Evolutionary conservation across 2,329 filamentous ascomycete genomes (phyloP).

Genomic region (Calonectria leucothoes): DNA sequence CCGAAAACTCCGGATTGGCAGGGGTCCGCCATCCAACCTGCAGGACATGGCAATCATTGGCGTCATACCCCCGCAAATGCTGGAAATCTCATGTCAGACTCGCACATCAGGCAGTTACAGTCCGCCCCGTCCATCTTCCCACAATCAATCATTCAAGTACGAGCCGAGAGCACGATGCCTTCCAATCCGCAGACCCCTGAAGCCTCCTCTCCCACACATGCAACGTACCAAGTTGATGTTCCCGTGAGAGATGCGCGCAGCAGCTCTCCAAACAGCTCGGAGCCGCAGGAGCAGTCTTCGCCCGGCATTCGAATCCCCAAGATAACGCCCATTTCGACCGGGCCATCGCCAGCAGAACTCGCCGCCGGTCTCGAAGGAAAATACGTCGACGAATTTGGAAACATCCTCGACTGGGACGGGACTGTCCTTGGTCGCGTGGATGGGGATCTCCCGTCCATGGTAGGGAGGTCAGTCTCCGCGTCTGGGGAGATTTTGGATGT

Average conservation of each 20-base stretch:
- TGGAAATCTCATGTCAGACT: slow-evolving; percentile 25
- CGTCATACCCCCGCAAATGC: slow-evolving; percentile 41
- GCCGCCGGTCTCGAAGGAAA: slow-evolving; percentile 59
- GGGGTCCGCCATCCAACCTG: not conserved
- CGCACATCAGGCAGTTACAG: slow-evolving; percentile 31
- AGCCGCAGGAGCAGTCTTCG: slow-evolving; percentile 24
- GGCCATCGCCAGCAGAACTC: slow-evolving; percentile 48
- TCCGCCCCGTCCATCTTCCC: slow-evolving; percentile 8
- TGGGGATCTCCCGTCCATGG: slow-evolving; percentile 66
- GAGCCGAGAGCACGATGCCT: slow-evolving; percentile 5
- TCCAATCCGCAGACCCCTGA: slow-evolving; percentile 26
- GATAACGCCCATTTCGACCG: slow-evolving; percentile 52
- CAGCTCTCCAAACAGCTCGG: slow-evolving; percentile 6
- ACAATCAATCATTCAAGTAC: not conserved
- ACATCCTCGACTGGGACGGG: slow-evolving; percentile 62
- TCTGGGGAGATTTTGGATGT: slow-evolving; percentile 73
- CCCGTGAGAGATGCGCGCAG: slow-evolving; percentile 30
- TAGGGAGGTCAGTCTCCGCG: slow-evolving; percentile 59
- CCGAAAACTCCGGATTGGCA: not conserved
- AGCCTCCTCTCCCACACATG: slow-evolving; percentile 36
- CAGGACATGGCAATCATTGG: slow-evolving; percentile 17
- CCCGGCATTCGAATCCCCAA: slow-evolving; percentile 51
- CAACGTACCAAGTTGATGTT: slow-evolving; percentile 41
- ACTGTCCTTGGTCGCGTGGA: slow-evolving; percentile 63
- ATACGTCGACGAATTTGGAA: slow-evolving; percentile 65